These are phyloP conservation scores for Rhizophagus sp. DNA, from an alignment of 192 early-diverging fungal species.

Conservation along the genomic window DNA sequence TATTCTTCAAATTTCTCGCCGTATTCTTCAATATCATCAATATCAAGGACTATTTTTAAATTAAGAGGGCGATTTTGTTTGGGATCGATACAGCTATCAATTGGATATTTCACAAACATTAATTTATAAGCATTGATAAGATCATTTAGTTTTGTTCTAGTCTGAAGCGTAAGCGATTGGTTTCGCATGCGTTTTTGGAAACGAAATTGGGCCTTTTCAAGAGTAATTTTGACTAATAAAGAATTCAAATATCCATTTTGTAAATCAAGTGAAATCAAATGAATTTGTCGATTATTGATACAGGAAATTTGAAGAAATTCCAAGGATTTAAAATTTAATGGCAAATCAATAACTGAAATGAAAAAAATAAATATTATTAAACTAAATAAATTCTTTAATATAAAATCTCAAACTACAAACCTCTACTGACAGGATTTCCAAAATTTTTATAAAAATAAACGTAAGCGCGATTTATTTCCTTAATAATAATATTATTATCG, in stretches of 20 bases:
- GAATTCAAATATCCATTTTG: background rate
- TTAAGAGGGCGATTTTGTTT: background rate
- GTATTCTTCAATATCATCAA: background rate
- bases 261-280: slow-evolving; percentile 8
- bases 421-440: background rate
- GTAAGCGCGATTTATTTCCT: background rate
- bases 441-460: slow-evolving; percentile 1
- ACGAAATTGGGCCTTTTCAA: slow-evolving; percentile 8
- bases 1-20: slow-evolving; percentile 22
- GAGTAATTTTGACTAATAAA: background rate
- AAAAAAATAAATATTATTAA: too few relatives aligned
- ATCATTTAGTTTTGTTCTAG: slow-evolving; percentile 8
- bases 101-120: slow-evolving; percentile 23
- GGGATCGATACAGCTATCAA: background rate
- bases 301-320: background rate
- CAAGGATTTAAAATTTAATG: background rate
- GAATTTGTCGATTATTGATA: background rate
- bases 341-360: slow-evolving; percentile 6
- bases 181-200: background rate
- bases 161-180: background rate
- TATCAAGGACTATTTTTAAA: background rate
- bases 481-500: too few relatives aligned
- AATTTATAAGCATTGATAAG: slow-evolving; percentile 1
- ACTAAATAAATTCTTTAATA: too few relatives aligned
- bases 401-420: too few relatives aligned